Base-by-base conservation (phyloP, 148 eudicot species). In the Heliosperma pusillum region DNA sequence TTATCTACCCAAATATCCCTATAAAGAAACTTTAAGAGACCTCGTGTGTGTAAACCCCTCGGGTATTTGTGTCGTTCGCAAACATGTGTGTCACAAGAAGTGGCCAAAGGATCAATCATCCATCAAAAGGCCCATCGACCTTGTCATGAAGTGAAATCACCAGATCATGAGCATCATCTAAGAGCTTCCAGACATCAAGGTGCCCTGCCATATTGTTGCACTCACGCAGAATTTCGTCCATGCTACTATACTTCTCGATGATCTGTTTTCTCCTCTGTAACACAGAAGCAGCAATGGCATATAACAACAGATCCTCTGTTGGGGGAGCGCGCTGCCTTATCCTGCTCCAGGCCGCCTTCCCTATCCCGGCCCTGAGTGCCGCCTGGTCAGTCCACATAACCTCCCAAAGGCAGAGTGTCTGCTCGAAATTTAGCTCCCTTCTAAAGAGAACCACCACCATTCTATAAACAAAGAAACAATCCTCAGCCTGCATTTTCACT, bases 381-480 rank as follows among this genome's bases (percentile, higher is more conserved):
- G 96, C 93, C 82, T 92, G 93, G 81, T 95, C 97, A 1, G 97
- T 96, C 98, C 98, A 95, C 96, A 95, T 88, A 13, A 95, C 97
- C 75, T 95, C 98, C 98, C 98, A 95, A 10, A 95, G 87, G 65
- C 98, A 92, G 40, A 92, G 77, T 17, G 97, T 90, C 86, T 95
- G 97, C 81, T 95, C 97, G 45, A 89, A 95, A 25, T 83, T 86
- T 16, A 95, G 78, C 77, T 95, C 98, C 79, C 98, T 81, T 74
- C 98, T 86, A 74, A 95, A 95, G 50, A 95, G 86, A 40, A 95
- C 98, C 58, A 95, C 96, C 88, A 95, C 98, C 98, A 95, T 95
- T 73, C 98, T 83, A 81, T 95, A 95, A 64, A 95, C 97, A 53
- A 95, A 95, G 78, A 92, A 95, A 83, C 98, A 95, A 76, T 95